Base-by-base conservation (phyloP, 768 basidiomycete genomes). In the Russula emetica region DNA sequence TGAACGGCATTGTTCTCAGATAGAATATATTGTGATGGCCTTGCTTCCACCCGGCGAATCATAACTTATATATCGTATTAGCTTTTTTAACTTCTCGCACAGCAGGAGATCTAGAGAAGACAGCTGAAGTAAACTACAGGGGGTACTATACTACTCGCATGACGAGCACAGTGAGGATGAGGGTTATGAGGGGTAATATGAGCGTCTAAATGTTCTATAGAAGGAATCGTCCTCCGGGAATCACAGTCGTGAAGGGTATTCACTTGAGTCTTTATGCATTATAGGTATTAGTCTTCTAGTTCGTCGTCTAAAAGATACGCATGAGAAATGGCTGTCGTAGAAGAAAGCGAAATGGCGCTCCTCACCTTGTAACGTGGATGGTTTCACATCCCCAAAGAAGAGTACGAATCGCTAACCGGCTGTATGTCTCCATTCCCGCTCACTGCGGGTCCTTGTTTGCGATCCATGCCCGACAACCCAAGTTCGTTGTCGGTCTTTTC, bases 381-480 rank as follows among this genome's bases (percentile, higher is more conserved):
- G 9, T 45, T 32, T 59, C 26, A 64, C 2, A 55, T 40, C 30
- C 63, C 58, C 8, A 60, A 14, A 2, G 58, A 42, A 26, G 63
- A 64, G 49, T 14, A 60, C 5, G 63, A 64, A 5, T 60, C 63
- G 50, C 28, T 55, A 5, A 22, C 24, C 20, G 44, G 13, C 22
- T n/a, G 44, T 9, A 42, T n/a, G 9, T 51, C 58, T 2, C 53
- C 58, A n/a, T 32, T 40, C 16, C 40, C 18, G 14, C 11, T 6
- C 22, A 16, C 54, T 1, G 9, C 13, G 5, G 34, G 20, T 26
- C 61, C 55, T 32, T 45, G 59, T 30, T 65, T 61, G 26, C 54
- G 64, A 1, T 65, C 60, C 59, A 65, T 53, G 40, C 59, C 64
- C 40, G 59, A 56, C 49, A 65, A 53, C 11, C 59, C 55, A 3